phyloP scores from a whole-genome alignment of 73 alveolate species.

The Stentor coeruleus region DNA sequence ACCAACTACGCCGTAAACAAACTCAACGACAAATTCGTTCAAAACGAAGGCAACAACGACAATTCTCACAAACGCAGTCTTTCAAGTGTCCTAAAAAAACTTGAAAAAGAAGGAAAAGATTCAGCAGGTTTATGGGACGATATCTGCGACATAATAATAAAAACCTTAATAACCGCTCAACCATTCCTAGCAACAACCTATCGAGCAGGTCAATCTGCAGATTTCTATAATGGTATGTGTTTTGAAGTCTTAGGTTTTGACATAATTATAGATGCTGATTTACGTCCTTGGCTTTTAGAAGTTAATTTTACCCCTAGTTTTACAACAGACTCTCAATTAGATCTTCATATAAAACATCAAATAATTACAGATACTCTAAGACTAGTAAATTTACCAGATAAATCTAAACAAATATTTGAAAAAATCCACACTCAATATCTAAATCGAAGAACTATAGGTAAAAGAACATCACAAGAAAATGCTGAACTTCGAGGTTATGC shows the following conservation, averaged over 20 bases:
- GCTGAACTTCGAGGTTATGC: slow-evolving; percentile 22
- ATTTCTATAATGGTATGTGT: slow-evolving; percentile 49
- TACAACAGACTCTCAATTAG: slow-evolving; percentile 63
- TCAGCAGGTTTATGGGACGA: slow-evolving; percentile 42
- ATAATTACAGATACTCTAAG: too few species aligned
- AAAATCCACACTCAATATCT: slow-evolving; percentile 33
- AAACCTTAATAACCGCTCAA: slow-evolving; percentile 48
- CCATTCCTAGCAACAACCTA: slow-evolving; percentile 52
- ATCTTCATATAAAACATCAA: too few species aligned
- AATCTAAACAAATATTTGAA: not conserved
- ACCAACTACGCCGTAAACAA: slow-evolving; percentile 81
- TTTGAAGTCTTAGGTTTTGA: slow-evolving; percentile 68
- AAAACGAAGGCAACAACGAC: slow-evolving; percentile 49
- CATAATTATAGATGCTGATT: slow-evolving; percentile 44
- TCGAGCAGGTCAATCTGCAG: slow-evolving; percentile 51
- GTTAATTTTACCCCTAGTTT: slow-evolving; percentile 69
- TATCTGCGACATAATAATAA: slow-evolving; percentile 47
- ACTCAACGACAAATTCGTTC: slow-evolving; percentile 57
- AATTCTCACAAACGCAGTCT: slow-evolving; percentile 44
- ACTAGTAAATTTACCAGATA: slow-evolving; percentile 42
- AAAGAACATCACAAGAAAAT: slow-evolving; percentile 32
- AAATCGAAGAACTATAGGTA: slow-evolving; percentile 31
- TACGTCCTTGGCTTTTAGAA: slow-evolving; percentile 61
- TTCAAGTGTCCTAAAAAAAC: slow-evolving; percentile 37
- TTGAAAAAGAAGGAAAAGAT: slow-evolving; percentile 36